Evolutionary conservation across 441 rosid species (phyloP), one percentile per base, ranked within the genome.

Genomic region (Pelargonium citronellum): DNA sequence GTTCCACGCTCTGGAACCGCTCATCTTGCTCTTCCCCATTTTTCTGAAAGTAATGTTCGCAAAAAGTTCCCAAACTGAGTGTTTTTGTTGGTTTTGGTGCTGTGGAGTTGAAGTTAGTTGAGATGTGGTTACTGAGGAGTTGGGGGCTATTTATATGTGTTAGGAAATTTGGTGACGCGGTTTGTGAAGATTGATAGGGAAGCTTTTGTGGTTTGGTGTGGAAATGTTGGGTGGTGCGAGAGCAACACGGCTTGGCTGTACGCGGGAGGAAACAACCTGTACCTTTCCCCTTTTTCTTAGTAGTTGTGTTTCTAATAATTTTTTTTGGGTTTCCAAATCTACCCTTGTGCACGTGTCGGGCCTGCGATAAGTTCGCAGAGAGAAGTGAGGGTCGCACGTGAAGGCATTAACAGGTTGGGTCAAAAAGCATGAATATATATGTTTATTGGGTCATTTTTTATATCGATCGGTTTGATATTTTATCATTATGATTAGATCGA

Each of bases 1-100:
- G 65, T 74, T 81, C 97, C 96, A 87, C 0, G 86, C 91, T 73
- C 78, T 78, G 2, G 8, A 78, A 13, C 53, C 13, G n/a, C 53
- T 11, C 4, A 9, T 47, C 12, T 47, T 27, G 30, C 30, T 47
- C 13, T 2, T 73, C 49, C 7, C 74, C 71, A 66, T 69, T 66
- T 47, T 47, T 2, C n/a, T 47, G 53, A 47, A 47, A 11, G 10
- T 47, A 11, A 13, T 8, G n/a, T 8, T 47, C 12, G 1, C 1
- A 2, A 11, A 3, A 9, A 47, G 3, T 47, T 47, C 30, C 30
- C 3, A 27, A 27, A 27, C 30, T 27, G 30, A 27, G 30, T 27
- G n/a, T 3, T 19, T 49, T 9, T 1, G 49, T 60, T 43, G 64
- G 5, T 12, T 8, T 7, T 0, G 47, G 0, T 47, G 53, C 0